Evolutionary conservation across 2,329 filamentous ascomycete genomes (phyloP), one percentile per base, ranked within the genome.

Genomic region (Trichoderma koningiopsis): DNA sequence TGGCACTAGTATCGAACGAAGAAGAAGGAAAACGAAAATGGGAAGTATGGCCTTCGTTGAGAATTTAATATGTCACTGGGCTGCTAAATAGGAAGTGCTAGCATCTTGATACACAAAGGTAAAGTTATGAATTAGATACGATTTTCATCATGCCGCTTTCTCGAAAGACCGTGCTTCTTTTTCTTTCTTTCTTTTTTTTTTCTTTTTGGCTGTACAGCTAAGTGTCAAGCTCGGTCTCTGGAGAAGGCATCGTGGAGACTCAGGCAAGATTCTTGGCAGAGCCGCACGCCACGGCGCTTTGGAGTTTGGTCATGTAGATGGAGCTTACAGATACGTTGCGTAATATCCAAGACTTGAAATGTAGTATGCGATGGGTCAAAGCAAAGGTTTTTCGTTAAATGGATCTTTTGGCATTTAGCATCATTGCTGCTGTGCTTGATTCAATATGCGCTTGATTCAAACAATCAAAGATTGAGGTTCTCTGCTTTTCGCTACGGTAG

Each of bases 271-370:
- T 37, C 53, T 57, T n/a, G 0, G 3, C 37, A n/a, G 27, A 24
- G 47, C 35, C 27, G 37, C 22, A 66, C 29, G 62, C 43, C 52
- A 47, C 24, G n/a, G 62, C 53, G 62, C 8, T 57, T 27, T 49
- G 37, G 62, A n/a, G 61, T 31, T 27, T 14, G 33, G 14, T 16
- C 29, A 5, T 35, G 52, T 65, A 13, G 62, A 43, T 37, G 35
- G 55, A 53, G 35, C 49, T 43, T 43, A 56, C 61, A 35, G 7
- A 33, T 35, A 29, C 53, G 24, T n/a, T 31, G 53, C 53, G 52
- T 58, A 27, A 33, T 40, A 27, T 27, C 37, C 7, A 66, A 58
- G 37, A 27, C 33, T 22, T 58, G 62, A 66, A 66, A 66, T 53
- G 2, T 11, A 53, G n/a, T 40, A 66, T 49, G 4, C 22, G n/a